Evolutionary conservation across 2,329 filamentous ascomycete genomes (phyloP), one percentile per base, ranked within the genome.

Genomic region (Purpureocillium lavendulum): DNA sequence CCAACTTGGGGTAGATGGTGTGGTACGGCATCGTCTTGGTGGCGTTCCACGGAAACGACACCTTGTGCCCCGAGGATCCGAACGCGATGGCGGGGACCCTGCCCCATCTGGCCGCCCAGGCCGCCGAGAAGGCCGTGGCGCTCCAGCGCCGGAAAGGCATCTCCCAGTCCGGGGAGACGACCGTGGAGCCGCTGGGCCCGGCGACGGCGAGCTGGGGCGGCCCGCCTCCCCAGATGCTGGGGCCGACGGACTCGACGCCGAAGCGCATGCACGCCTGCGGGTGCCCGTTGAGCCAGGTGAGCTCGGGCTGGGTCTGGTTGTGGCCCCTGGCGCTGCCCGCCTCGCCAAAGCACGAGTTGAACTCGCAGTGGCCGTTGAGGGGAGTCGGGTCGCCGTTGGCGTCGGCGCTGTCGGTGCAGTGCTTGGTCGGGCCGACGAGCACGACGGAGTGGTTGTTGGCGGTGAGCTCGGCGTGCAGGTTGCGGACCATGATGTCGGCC

Each of bases 221-320:
- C 4, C 63, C 64, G 40, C 66, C 67, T 45, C 58, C 47, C 66
- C 78, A 83, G 6, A 75, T 62, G 31, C 66, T 60, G 0, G 71
- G 69, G 0, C 67, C 71, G 29, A 79, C 67, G 4, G 62, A 69
- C 43, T 76, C 61, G 53, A 84, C 75, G 30, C 80, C 81, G 54
- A 75, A 72, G 41, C 74, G 70, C 51, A 82, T 77, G 2, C 75
- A 65, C 0, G 80, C 84, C 2, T 77, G 76, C 0, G 82, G 80
- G 59, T 66, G 84, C 1, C 77, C 80, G 63, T 86, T 86, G 42
- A 86, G 81, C 67, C 82, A 86, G 66, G 84, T 81, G 34, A 84
- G 67, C 5, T 73, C 70, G 0, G 74, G 65, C 43, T 74, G 65
- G 0, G 70, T 70, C 9, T 63, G 58, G 51, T 85, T 82, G 47